Evolutionary conservation across 176 grass and related monocot species (phyloP).

Genomic region (Eremochloa ophiuroides): DNA sequence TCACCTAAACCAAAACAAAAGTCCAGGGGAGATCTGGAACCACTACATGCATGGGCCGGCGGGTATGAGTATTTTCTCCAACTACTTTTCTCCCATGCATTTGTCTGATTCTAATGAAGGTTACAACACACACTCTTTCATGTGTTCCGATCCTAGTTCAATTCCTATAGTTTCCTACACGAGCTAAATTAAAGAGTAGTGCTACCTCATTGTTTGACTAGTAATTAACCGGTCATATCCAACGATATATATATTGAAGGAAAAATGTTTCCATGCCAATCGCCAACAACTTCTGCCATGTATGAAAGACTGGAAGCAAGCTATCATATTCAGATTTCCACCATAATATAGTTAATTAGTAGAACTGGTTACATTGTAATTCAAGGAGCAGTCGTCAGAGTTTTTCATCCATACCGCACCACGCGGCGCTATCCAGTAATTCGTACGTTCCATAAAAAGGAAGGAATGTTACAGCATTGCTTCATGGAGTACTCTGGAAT

Average conservation of each 20-base stretch:
- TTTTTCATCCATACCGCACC: background rate
- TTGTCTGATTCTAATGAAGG: slow-evolving; percentile 15
- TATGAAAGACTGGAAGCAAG: background rate
- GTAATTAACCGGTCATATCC: background rate
- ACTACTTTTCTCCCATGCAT: background rate
- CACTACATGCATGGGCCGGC: background rate
- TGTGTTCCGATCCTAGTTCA: background rate
- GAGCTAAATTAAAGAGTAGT: background rate
- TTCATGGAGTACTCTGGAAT: background rate
- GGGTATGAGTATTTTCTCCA: background rate
- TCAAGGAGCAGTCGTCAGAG: background rate
- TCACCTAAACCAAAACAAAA: slow-evolving; percentile 14
- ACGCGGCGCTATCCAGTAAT: background rate
- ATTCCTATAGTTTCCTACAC: background rate
- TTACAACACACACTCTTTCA: background rate
- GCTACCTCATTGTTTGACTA: background rate
- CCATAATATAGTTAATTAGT: background rate
- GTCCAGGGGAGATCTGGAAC: background rate
- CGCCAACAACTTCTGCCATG: background rate
- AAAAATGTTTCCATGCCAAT: background rate
- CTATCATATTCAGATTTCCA: background rate
- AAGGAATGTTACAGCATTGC: background rate
- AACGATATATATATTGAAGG: background rate
- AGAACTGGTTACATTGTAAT: background rate
- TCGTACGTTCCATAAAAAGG: background rate